A percentile compares a stretch with the other conserved stretches of the same genome.
Evolutionary conservation across 805 yeast genomes (phyloP).

Genomic region (Candida morakotiae): DNA sequence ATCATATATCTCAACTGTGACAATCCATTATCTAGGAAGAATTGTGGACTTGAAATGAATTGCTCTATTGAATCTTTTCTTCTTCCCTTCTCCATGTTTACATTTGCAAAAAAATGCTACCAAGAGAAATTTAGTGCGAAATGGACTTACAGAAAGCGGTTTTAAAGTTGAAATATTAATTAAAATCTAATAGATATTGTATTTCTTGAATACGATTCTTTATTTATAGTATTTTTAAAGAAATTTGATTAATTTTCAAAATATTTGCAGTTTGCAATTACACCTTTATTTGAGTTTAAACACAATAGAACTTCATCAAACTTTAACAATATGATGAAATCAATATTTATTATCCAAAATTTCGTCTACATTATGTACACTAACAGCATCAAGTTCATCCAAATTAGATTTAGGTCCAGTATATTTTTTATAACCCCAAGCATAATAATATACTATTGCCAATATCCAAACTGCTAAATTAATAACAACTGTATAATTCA

Average conservation of each 20-base stretch:
- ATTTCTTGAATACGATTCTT: too few species aligned
- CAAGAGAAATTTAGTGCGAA: not conserved
- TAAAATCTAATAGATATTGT: too few species aligned
- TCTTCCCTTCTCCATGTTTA: slow-evolving; percentile 14
- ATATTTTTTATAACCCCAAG: slow-evolving; percentile 51
- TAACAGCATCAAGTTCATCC: slow-evolving; percentile 14
- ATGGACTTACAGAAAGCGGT: too few species aligned
- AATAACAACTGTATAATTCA: slow-evolving; percentile 71
- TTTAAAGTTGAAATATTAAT: too few species aligned
- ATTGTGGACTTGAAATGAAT: slow-evolving; percentile 32
- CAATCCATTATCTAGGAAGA: slow-evolving; percentile 30
- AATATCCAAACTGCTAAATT: slow-evolving; percentile 58
- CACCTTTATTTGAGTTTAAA: too few species aligned
- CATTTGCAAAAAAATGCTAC: not conserved
- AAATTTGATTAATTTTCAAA: too few species aligned
- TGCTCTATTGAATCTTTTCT: slow-evolving; percentile 36
- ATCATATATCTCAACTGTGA: slow-evolving; percentile 35
- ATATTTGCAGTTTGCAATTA: too few species aligned
- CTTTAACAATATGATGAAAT: not conserved
- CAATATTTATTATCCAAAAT: not conserved
- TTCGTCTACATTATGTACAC: slow-evolving; percentile 3
- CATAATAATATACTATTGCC: slow-evolving; percentile 47
- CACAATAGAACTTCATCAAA: not conserved
- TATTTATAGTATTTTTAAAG: too few species aligned
- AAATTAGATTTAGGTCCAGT: slow-evolving; percentile 47